Percentiles rank a stretch among this genome's conserved stretches.
phyloP scores from a whole-genome alignment of 768 basidiomycete species.

The Mycena haematopus region DNA sequence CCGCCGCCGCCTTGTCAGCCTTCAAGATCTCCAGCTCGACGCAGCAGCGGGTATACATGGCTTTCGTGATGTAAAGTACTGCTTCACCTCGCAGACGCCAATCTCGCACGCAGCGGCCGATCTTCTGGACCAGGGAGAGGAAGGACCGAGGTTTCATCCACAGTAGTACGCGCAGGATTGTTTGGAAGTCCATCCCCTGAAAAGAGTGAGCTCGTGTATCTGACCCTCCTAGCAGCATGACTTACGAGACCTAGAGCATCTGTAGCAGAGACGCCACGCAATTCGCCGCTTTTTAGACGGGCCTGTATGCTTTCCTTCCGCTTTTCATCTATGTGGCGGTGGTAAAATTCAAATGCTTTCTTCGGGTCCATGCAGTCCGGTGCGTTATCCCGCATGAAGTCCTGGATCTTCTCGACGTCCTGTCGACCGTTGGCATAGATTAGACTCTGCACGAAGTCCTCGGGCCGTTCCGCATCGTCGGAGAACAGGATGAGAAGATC shows the following conservation, averaged over 20 bases:
- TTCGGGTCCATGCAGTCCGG: not conserved
- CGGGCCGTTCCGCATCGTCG: not conserved
- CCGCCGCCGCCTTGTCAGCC: not conserved
- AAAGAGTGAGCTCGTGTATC: not conserved
- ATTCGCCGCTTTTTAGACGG: conserved; percentile 3
- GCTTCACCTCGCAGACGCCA: not conserved
- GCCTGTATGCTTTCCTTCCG: conserved; percentile 20
- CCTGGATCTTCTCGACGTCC: conserved; percentile 26
- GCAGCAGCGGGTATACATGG: conserved; percentile 8
- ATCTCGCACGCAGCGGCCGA: conserved; percentile 22
- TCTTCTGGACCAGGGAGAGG: conserved; percentile 22
- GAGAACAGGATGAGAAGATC: conserved; percentile 26
- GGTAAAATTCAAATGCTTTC: conserved; percentile 28
- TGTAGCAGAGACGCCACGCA: conserved; percentile 23
- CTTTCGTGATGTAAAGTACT: conserved; percentile 22
- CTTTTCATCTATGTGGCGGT: conserved; percentile 11
- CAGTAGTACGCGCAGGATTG: conserved; percentile 16
- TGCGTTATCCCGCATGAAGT: conserved; percentile 25
- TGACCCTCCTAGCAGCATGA: not conserved
- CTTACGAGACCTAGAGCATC: conserved; percentile 30
- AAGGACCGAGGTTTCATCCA: conserved; percentile 27
- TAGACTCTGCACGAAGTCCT: conserved; percentile 25
- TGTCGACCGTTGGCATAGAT: conserved; percentile 25
- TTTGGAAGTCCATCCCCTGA: conserved; percentile 27
- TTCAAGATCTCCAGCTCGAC: conserved; percentile 4